Evolutionary conservation across 2,329 filamentous ascomycete species (phyloP), one percentile per base, ranked within the genome.

Genomic region (Ascochyta rabiei): DNA sequence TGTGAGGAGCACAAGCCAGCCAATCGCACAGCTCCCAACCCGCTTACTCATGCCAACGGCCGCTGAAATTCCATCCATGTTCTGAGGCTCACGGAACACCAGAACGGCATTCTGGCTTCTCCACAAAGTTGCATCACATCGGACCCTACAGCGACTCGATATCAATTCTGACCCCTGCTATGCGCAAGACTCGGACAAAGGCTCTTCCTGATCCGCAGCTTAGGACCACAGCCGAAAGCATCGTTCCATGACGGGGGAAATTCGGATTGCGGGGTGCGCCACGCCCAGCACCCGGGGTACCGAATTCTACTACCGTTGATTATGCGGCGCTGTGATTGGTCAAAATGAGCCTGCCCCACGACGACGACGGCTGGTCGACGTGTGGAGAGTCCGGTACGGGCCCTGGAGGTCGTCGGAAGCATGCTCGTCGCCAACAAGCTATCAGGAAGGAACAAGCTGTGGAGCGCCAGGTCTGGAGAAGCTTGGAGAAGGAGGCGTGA

Each of bases 181-280:
- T 48, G 53, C 53, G 51, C 19, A 19, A 56, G 53, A 44, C 39
- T 56, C 53, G 53, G 53, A 51, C 48, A 51, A 56, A 33, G 2
- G 33, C 38, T n/a, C 43, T 26, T 34, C 43, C 43, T 24, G 44
- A 39, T 44, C 53, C 48, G 47, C 38, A 52, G 53, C 43, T 10
- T 5, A 33, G 30, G 43, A 48, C 42, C 38, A 9, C 38, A 52
- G 38, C 47, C 53, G 47, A 48, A 40, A 12, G 31, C 7, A 21
- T 24, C 26, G 26, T 38, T 37, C 15, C 33, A 46, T 34, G 37
- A 48, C 48, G 53, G 53, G 40, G 66, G 57, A 59, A 47, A 52
- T 49, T 53, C 43, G 41, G 41, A 62, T 48, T 55, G 67, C 64
- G 66, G 66, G 62, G 66, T 64, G 56, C 46, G 21, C 35, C 23